A percentile compares a stretch with the other conserved stretches of the same genome.
Conservation (phyloP, 306 rosid genomes). For the Prunus mongolica region DNA sequence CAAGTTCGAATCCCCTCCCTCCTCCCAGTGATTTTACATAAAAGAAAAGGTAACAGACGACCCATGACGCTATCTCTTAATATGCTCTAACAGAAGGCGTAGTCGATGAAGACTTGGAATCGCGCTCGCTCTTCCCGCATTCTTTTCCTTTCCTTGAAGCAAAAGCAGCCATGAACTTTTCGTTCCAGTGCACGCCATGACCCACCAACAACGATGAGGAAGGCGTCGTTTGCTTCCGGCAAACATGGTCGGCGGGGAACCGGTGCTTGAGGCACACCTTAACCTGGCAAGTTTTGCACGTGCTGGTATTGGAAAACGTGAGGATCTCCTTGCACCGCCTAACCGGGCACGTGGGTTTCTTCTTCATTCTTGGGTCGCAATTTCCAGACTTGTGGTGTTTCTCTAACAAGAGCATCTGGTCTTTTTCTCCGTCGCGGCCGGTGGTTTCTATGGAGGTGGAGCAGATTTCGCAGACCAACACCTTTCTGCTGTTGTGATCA, state of each 20-base stretch:
- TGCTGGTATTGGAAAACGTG: conserved; percentile 69
- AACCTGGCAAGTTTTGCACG: conserved; percentile 62
- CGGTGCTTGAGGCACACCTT: conserved; percentile 87
- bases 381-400: conserved; percentile 53
- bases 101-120: conserved; percentile 38
- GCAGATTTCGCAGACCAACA: conserved; percentile 66
- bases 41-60: not conserved
- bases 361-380: conserved; percentile 74
- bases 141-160: conserved; percentile 51
- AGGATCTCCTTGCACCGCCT: conserved; percentile 66
- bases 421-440: conserved; percentile 26
- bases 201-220: not conserved
- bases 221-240: conserved; percentile 14
- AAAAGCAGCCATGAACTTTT: conserved; percentile 53
- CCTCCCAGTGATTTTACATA: no score
- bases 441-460: conserved; percentile 75
- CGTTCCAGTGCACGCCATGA: conserved; percentile 38
- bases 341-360: conserved; percentile 69
- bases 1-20: no score
- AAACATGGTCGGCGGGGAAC: conserved; percentile 75
- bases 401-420: conserved; percentile 45
- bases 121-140: conserved; percentile 37
- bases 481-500: conserved; percentile 74
- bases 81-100: conserved; percentile 49
- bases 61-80: conserved; percentile 14